These are phyloP conservation scores for Crithidia fasciculata DNA, from an alignment of 208 protist genomes.

Conservation along the genomic window DNA sequence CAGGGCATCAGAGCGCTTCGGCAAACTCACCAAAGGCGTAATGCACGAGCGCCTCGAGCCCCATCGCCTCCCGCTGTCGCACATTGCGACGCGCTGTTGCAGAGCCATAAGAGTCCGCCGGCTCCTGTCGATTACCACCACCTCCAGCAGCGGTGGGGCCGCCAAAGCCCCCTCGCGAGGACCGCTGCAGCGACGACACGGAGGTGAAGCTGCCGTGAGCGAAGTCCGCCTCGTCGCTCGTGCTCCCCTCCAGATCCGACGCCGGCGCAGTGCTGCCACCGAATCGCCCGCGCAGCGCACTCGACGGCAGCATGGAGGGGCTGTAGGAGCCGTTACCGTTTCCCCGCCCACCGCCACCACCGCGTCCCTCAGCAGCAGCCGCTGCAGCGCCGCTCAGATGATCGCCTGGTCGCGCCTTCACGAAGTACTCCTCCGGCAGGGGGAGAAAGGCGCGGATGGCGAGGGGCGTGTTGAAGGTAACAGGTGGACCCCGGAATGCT, in stretches of 20 bases:
- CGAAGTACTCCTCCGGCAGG: slow-evolving; percentile 43
- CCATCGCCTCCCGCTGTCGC: slow-evolving; percentile 15
- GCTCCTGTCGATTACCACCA: neutral
- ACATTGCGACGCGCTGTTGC: neutral
- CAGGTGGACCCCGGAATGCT: slow-evolving; percentile 7
- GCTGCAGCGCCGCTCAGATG: neutral
- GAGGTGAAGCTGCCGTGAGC: slow-evolving; percentile 5
- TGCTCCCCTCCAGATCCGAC: slow-evolving; percentile 12
- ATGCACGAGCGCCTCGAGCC: slow-evolving; percentile 30
- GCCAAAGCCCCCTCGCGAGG: neutral
- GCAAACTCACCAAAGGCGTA: slow-evolving; percentile 34
- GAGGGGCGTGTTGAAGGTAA: slow-evolving; percentile 69
- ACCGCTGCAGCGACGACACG: neutral
- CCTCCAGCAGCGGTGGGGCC: neutral
- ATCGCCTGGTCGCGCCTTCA: neutral
- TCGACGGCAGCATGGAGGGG: neutral
- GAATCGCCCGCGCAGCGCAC: neutral
- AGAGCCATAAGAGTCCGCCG: neutral
- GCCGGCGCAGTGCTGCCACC: neutral
- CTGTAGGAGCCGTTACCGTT: neutral
- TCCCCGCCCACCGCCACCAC: neutral
- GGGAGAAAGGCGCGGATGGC: slow-evolving; percentile 79
- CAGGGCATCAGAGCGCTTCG: slow-evolving; percentile 8
- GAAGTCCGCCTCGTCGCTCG: slow-evolving; percentile 8
- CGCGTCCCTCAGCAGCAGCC: neutral